Conservation (phyloP, 208 protist genomes). For the Leishmania tropica region DNA sequence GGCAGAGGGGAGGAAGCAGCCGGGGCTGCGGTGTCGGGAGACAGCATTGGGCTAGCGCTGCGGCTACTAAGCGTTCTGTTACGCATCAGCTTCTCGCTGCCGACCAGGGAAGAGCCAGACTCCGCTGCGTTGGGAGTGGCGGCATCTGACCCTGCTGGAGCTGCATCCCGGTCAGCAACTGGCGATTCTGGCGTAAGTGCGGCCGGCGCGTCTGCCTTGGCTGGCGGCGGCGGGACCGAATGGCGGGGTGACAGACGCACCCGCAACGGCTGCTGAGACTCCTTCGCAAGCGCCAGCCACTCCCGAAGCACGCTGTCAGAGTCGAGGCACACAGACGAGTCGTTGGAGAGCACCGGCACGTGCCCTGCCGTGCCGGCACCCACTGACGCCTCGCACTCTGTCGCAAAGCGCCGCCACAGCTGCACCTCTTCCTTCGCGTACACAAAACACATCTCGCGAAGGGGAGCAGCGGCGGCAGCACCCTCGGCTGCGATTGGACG, state of each 20-base stretch:
- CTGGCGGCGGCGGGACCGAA: conserved; percentile 12
- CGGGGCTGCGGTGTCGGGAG: not conserved
- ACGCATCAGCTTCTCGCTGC: not conserved
- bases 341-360: conserved; percentile 36
- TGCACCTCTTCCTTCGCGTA: conserved; percentile 35
- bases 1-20: not conserved
- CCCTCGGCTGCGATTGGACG: not conserved
- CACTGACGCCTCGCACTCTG: conserved; percentile 15
- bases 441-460: conserved; percentile 26
- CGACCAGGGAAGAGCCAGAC: not conserved
- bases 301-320: conserved; percentile 43
- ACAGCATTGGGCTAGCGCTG: not conserved
- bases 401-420: conserved; percentile 32
- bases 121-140: not conserved
- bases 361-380: not conserved
- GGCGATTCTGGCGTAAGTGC: not conserved
- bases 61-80: not conserved
- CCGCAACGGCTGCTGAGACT: conserved; percentile 41
- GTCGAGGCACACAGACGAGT: conserved; percentile 18
- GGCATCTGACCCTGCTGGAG: not conserved
- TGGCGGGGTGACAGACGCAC: conserved; percentile 10
- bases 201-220: not conserved
- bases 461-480: not conserved
- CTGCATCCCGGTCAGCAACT: not conserved
- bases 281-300: conserved; percentile 45